Evolutionary conservation across 208 protist species (phyloP), one percentile per base, ranked within the genome.

Genomic region (Leishmania amazonensis): DNA sequence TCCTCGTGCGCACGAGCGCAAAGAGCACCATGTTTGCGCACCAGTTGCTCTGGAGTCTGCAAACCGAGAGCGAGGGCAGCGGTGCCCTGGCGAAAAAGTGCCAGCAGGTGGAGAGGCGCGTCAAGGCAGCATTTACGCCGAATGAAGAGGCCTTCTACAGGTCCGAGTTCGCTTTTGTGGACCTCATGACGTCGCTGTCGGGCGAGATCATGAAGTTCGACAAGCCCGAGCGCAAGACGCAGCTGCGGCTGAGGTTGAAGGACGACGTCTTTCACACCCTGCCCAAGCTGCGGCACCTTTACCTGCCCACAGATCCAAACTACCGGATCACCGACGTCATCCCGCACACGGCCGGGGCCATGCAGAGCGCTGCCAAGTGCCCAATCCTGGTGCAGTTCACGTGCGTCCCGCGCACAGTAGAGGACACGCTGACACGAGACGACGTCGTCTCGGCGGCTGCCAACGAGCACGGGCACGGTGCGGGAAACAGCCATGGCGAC

Each of bases 351-450:
- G 91, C 92, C n/a, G 87, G 87, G 28, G 92, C 94, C 8, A 95
- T 98, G 93, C 95, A 98, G 86, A 94, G 88, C 60, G 95, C 95
- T 21, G 95, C 94, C 68, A 98, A 98, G 85, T 96, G 94, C 80
- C 96, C 96, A 4, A 98, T 98, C 64, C 83, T 98, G 38, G 91
- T 98, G 24, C 89, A 95, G 83, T 98, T 98, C 87, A 76, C 91
- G 28, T 94, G 95, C 82, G 86, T 93, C 28, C 78, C 76, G 54
- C 85, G 93, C 57, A 78, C 76, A 13, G 7, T 53, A 35, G 88
- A 92, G 62, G 92, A 95, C 79, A 89, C 71, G 47, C 83, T 85
- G 40, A 65, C 76, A 1, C 87, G 89, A 42, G 79, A 28, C 62
- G 74, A 64, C 58, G 49, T 86, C 15, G 81, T 51, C 9, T 71